Percentiles rank a stretch among this genome's conserved stretches.
These are phyloP conservation scores for Phaseolus coccineus DNA, from an alignment of 331 rosid species.

Conservation along the genomic window DNA sequence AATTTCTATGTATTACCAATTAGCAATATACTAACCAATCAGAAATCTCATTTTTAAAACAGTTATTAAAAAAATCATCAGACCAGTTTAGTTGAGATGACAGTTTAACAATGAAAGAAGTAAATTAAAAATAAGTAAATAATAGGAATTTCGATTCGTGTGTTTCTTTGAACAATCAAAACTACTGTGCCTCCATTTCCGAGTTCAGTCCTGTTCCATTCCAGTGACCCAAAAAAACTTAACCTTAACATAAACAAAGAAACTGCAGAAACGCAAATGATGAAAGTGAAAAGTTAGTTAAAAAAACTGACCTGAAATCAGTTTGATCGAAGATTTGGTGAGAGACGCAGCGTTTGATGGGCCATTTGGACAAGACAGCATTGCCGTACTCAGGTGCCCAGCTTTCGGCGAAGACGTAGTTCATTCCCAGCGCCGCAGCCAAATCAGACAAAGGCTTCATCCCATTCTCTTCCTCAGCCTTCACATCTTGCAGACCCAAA, in stretches of 20 bases:
- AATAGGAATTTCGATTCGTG: neutral
- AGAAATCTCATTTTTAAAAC: no score
- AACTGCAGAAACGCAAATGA: neutral
- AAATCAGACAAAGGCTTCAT: slow-evolving; percentile 95
- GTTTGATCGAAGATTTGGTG: slow-evolving; percentile 76
- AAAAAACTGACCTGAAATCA: slow-evolving; percentile 71
- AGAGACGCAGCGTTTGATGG: slow-evolving; percentile 72
- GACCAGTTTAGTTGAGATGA: no score
- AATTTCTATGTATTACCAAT: no score
- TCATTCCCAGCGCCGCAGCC: slow-evolving; percentile 82
- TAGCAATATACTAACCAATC: no score
- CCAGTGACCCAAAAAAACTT: neutral
- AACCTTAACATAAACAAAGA: neutral
- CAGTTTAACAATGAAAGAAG: neutral
- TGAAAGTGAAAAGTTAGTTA: neutral
- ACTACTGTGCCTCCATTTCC: neutral
- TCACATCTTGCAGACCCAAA: slow-evolving; percentile 92
- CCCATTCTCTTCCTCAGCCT: slow-evolving; percentile 91
- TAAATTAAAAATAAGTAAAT: neutral
- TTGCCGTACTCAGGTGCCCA: slow-evolving; percentile 99
- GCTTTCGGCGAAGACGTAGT: slow-evolving; percentile 89
- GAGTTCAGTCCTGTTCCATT: neutral
- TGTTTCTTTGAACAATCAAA: neutral
- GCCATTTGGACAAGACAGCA: slow-evolving; percentile 91
- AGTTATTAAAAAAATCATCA: neutral